phyloP scores from a whole-genome alignment of 495 filamentous ascomycete genomes.

The Podospora fimiseda region DNA sequence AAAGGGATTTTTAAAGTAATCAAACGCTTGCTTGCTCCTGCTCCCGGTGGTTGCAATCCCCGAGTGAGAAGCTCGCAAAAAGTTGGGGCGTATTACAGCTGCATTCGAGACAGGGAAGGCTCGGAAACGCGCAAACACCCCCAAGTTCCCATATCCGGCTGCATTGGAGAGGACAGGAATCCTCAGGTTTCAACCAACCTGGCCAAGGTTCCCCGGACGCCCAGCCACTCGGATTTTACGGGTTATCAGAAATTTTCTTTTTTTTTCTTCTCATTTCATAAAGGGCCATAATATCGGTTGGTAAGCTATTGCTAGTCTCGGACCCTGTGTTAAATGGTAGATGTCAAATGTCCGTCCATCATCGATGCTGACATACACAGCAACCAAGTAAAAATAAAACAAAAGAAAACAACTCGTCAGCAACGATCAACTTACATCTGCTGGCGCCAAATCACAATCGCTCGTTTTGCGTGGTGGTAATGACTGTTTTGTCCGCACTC shows the following conservation, averaged over 20 bases:
- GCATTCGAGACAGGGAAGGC: not conserved
- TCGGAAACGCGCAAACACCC: not conserved
- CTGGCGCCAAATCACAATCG: not conserved
- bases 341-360: not conserved
- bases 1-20: too few species aligned
- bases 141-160: not conserved
- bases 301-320: not conserved
- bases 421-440: not conserved
- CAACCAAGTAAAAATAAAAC: not conserved
- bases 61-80: not conserved
- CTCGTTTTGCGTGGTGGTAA: not conserved
- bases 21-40: not conserved
- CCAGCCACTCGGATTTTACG: slow-evolving; percentile 5
- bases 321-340: not conserved
- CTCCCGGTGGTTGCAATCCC: too few species aligned
- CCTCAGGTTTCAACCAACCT: not conserved
- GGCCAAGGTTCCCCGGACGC: not conserved
- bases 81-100: not conserved
- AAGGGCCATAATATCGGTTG: not conserved
- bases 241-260: not conserved
- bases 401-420: not conserved
- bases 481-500: not conserved
- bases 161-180: not conserved
- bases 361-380: slow-evolving; percentile 4
- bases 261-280: not conserved